Evolutionary conservation across 768 basidiomycete species (phyloP).

Genomic region (Boletus pseudopeckii): DNA sequence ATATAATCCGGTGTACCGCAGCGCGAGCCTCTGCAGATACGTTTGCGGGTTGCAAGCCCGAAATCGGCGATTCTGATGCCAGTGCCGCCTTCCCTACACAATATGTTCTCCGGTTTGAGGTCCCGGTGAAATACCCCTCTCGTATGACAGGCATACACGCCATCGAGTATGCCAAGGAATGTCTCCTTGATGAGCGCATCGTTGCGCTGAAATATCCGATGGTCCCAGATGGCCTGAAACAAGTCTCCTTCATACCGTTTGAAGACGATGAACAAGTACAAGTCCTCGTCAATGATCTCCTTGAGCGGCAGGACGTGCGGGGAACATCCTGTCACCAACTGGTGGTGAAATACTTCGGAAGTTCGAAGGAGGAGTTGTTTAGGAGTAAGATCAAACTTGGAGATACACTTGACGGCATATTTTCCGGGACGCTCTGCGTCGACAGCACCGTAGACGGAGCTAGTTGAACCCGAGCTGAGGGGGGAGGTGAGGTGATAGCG

Average conservation of each 20-base stretch:
- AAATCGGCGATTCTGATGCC: slow-evolving; percentile 72
- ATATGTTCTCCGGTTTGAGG: slow-evolving; percentile 81
- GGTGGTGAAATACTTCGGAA: slow-evolving; percentile 66
- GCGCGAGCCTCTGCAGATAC: slow-evolving; percentile 46
- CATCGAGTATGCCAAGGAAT: slow-evolving; percentile 79
- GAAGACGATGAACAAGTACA: slow-evolving; percentile 65
- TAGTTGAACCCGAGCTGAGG: slow-evolving; percentile 74
- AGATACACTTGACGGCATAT: slow-evolving; percentile 77
- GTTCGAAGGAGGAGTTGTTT: slow-evolving; percentile 56
- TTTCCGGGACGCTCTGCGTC: slow-evolving; percentile 43
- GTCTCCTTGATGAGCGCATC: slow-evolving; percentile 59
- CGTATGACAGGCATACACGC: slow-evolving; percentile 70
- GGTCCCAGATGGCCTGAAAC: slow-evolving; percentile 65
- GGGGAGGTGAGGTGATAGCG: slow-evolving; percentile 57
- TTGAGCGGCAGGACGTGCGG: slow-evolving; percentile 69
- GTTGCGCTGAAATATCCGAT: slow-evolving; percentile 51
- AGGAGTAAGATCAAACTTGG: slow-evolving; percentile 51
- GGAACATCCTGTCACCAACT: slow-evolving; percentile 46
- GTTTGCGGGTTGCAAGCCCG: slow-evolving; percentile 57
- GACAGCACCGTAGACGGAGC: slow-evolving; percentile 71
- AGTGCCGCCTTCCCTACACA: slow-evolving; percentile 52
- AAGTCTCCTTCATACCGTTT: slow-evolving; percentile 63
- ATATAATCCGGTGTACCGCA: slow-evolving; percentile 65
- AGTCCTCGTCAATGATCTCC: slow-evolving; percentile 55
- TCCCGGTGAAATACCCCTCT: slow-evolving; percentile 79